These are phyloP conservation scores for Datisca glomerata DNA, from an alignment of 306 rosid species.

Conservation along the genomic window DNA sequence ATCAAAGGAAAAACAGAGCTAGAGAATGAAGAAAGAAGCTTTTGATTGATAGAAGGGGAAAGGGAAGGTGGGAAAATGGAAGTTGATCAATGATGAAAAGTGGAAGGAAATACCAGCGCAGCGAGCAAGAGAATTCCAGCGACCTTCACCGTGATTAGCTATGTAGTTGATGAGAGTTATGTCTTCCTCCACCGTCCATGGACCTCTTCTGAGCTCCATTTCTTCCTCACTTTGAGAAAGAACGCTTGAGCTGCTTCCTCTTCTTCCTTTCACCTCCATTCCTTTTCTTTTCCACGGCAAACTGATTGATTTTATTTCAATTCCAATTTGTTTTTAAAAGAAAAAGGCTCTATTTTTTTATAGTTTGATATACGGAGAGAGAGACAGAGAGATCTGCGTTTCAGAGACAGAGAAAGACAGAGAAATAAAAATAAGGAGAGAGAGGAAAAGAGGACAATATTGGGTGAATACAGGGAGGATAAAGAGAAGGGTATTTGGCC, in stretches of 20 bases:
- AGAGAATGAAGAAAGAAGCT: no score
- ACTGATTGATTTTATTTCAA: background rate
- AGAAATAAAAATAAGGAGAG: slow-evolving; percentile 12
- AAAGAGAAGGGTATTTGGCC: slow-evolving; percentile 30
- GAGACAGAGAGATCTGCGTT: no score
- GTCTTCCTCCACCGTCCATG: slow-evolving; percentile 94
- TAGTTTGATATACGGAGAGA: slow-evolving; percentile 1
- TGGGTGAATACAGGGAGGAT: slow-evolving; percentile 27
- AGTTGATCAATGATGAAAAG: no score
- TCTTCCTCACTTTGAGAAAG: slow-evolving; percentile 28
- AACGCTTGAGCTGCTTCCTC: slow-evolving; percentile 2
- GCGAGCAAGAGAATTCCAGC: slow-evolving; percentile 92
- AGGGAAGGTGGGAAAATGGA: no score
- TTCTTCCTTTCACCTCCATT: slow-evolving; percentile 45
- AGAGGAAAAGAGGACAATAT: slow-evolving; percentile 4
- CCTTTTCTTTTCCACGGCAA: slow-evolving; percentile 4
- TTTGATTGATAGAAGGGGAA: no score
- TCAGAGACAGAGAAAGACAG: background rate
- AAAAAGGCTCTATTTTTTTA: background rate
- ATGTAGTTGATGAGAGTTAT: slow-evolving; percentile 77
- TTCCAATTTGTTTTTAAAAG: background rate
- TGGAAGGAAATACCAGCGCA: slow-evolving; percentile 46
- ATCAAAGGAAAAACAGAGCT: no score
- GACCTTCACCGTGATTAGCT: slow-evolving; percentile 88
- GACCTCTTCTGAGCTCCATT: slow-evolving; percentile 71